Percentiles rank a stretch among this genome's conserved stretches.
These are phyloP conservation scores for Davidsoniella virescens DNA, from an alignment of 2,329 filamentous ascomycete species.

Conservation along the genomic window DNA sequence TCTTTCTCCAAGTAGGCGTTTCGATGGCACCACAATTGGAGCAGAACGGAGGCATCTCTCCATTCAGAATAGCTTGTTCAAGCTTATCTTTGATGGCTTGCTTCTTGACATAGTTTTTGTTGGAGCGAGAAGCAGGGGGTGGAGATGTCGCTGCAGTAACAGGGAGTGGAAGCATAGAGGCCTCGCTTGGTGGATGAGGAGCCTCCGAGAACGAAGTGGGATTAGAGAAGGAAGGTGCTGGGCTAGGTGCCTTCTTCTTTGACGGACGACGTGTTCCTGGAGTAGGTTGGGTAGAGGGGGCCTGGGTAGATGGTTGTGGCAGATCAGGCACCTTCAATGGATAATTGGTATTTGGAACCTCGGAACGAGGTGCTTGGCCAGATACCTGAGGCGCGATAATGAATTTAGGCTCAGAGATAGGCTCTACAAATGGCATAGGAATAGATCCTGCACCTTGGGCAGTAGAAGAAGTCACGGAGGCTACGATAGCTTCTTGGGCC, in stretches of 20 bases:
- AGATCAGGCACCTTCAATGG: not conserved
- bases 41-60: conserved; percentile 77
- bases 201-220: conserved; percentile 26
- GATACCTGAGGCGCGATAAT: too few relatives aligned
- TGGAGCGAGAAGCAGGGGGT: conserved; percentile 26
- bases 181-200: conserved; percentile 29
- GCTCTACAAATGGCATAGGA: too few relatives aligned
- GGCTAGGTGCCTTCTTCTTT: conserved; percentile 2
- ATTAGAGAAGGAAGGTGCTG: conserved; percentile 22
- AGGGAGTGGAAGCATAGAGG: conserved; percentile 16
- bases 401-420: too few relatives aligned
- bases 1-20: conserved; percentile 90
- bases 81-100: conserved; percentile 41
- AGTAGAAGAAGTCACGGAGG: not conserved
- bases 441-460: not conserved
- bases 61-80: conserved; percentile 52
- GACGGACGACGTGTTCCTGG: not conserved
- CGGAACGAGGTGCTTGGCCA: too few relatives aligned
- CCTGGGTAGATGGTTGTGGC: not conserved
- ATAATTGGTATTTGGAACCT: too few relatives aligned
- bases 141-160: conserved; percentile 21
- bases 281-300: not conserved
- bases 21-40: conserved; percentile 89
- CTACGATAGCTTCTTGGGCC: not conserved
- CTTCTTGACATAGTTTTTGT: conserved; percentile 51